A percentile compares a stretch with the other conserved stretches of the same genome.
Evolutionary conservation across 768 basidiomycete genomes (phyloP).

Genomic region (Boletus fagicola): DNA sequence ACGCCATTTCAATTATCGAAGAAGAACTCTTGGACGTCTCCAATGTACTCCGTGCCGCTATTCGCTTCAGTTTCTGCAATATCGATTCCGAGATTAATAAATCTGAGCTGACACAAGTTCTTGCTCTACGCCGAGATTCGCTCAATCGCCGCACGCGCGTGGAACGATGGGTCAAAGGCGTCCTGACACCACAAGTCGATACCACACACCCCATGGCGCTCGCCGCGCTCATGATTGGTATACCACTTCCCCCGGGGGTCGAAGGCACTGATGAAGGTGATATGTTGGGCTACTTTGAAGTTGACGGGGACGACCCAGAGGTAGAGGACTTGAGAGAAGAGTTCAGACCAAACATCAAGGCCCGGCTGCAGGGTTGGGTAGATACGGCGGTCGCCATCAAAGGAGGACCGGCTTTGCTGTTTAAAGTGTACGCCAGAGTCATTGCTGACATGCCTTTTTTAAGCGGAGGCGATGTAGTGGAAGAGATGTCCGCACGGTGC

Average conservation of each 20-base stretch:
- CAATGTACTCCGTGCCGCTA: constrained; percentile 40
- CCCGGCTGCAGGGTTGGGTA: constrained; percentile 58
- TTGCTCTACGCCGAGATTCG: constrained; percentile 40
- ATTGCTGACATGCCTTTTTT: constrained; percentile 59
- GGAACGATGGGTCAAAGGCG: constrained; percentile 50
- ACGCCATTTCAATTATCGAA: constrained; percentile 46
- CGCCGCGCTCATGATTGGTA: constrained; percentile 63
- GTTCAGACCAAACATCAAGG: constrained; percentile 55
- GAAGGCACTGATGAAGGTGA: constrained; percentile 45
- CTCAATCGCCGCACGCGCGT: constrained; percentile 46
- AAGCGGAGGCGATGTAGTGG: constrained; percentile 46
- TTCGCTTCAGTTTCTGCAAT: constrained; percentile 47
- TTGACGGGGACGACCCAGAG: constrained; percentile 53
- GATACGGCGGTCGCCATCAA: constrained; percentile 39
- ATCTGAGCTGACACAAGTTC: constrained; percentile 44
- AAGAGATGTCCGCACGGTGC: constrained; percentile 55
- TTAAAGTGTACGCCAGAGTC: constrained; percentile 44
- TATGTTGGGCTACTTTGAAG: constrained; percentile 48
- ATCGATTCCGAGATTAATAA: constrained; percentile 43
- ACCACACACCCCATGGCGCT: constrained; percentile 54
- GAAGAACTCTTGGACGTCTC: constrained; percentile 51
- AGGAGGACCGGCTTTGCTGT: constrained; percentile 38
- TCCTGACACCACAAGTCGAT: constrained; percentile 39
- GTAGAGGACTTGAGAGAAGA: constrained; percentile 60
- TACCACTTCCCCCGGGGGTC: constrained; percentile 41